phyloP scores from a whole-genome alignment of 1,284 basidiomycete species.

The Meripilus lineatus region DNA sequence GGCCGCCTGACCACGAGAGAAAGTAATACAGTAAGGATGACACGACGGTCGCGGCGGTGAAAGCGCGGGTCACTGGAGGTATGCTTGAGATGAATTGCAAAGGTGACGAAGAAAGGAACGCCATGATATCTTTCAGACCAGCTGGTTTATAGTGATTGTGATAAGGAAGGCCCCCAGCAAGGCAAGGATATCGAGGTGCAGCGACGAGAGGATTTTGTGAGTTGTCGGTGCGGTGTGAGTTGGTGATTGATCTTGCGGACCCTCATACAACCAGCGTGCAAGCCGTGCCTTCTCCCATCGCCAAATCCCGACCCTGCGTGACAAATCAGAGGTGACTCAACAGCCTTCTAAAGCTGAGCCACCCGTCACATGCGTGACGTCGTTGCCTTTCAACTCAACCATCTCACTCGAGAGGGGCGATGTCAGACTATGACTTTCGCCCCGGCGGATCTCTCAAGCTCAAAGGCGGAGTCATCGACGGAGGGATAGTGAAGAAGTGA shows the following conservation, averaged over 20 bases:
- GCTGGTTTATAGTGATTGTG: too few relatives aligned
- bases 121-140: slow-evolving; percentile 43
- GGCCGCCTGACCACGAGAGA: slow-evolving; percentile 50
- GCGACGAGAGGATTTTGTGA: too few relatives aligned
- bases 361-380: slow-evolving; percentile 24
- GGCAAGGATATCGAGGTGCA: too few relatives aligned
- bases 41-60: slow-evolving; percentile 65
- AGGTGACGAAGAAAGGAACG: slow-evolving; percentile 62
- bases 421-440: slow-evolving; percentile 84
- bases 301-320: background rate
- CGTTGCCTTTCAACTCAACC: slow-evolving; percentile 17
- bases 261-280: too few relatives aligned
- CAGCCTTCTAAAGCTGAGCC: too few relatives aligned
- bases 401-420: slow-evolving; percentile 28
- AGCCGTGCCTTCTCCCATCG: background rate
- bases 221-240: too few relatives aligned
- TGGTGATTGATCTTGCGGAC: too few relatives aligned
- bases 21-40: slow-evolving; percentile 64
- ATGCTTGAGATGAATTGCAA: slow-evolving; percentile 62
- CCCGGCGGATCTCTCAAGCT: slow-evolving; percentile 88
- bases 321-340: background rate
- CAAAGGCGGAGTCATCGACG: slow-evolving; percentile 76
- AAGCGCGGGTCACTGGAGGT: slow-evolving; percentile 76
- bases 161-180: too few relatives aligned
- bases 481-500: slow-evolving; percentile 79